Evolutionary conservation across 805 yeast species (phyloP).

Genomic region (Metschnikowia reukaufii): DNA sequence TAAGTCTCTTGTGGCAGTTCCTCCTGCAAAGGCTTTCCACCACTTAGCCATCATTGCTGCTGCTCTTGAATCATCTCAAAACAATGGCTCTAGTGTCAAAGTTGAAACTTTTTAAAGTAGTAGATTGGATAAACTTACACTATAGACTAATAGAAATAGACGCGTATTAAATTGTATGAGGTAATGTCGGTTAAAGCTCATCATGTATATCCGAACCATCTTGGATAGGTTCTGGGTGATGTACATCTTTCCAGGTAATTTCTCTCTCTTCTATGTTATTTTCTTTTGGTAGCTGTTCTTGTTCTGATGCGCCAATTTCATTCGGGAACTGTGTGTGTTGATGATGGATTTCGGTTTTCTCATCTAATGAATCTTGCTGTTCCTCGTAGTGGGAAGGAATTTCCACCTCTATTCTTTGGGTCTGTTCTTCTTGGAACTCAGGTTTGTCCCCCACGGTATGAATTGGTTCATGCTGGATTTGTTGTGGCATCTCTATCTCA

Average conservation of each 20-base stretch:
- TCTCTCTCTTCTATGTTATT: neutral
- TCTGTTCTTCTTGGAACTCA: no score
- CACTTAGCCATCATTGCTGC: slow-evolving; percentile 92
- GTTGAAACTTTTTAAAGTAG: slow-evolving; percentile 34
- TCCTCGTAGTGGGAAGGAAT: no score
- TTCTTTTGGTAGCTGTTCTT: neutral
- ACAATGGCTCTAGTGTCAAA: slow-evolving; percentile 50
- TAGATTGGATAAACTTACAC: neutral
- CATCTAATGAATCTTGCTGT: no score
- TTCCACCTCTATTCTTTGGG: no score
- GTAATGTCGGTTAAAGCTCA: slow-evolving; percentile 7
- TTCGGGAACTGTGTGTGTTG: neutral
- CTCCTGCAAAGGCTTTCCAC: slow-evolving; percentile 85
- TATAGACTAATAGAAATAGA: neutral
- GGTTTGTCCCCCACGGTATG: no score
- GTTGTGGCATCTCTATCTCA: no score
- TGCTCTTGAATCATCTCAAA: slow-evolving; percentile 65
- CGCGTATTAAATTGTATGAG: neutral
- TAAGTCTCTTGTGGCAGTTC: slow-evolving; percentile 52
- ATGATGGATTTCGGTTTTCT: no score
- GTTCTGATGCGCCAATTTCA: neutral
- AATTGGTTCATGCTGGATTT: no score
- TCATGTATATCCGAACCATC: slow-evolving; percentile 2
- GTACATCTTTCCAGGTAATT: neutral
- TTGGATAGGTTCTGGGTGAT: neutral